Conservation (phyloP, 768 basidiomycete genomes). For the Hygrophorus russula region DNA sequence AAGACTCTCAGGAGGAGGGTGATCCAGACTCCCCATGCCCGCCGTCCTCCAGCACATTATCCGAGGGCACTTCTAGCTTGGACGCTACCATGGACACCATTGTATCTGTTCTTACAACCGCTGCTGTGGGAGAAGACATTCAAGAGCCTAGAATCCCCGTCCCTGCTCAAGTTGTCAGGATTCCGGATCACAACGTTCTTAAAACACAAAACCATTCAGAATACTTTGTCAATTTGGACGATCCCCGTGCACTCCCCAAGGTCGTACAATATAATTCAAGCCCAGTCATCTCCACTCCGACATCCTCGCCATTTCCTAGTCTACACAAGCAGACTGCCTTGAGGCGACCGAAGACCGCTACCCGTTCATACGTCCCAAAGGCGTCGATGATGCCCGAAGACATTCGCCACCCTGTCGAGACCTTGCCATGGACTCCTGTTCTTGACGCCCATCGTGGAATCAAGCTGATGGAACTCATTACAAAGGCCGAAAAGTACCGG, state of each 20-base stretch:
- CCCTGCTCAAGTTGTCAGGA: too few species aligned
- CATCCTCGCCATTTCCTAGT: constrained; percentile 5
- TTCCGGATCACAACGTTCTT: too few species aligned
- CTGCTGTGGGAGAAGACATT: too few species aligned
- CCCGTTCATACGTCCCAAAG: background rate
- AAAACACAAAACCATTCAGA: too few species aligned
- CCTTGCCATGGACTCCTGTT: constrained; percentile 33
- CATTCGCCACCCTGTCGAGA: too few species aligned
- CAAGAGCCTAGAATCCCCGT: too few species aligned
- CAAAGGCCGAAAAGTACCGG: constrained; percentile 44
- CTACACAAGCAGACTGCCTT: background rate
- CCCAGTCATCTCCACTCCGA: background rate
- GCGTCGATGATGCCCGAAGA: too few species aligned
- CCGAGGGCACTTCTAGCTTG: background rate
- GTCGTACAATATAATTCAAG: background rate
- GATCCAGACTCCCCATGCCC: background rate
- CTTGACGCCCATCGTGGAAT: constrained; percentile 58
- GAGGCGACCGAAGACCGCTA: background rate
- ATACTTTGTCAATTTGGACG: too few species aligned
- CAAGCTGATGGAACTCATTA: constrained; percentile 38
- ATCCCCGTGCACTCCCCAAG: background rate
- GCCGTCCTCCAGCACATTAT: background rate
- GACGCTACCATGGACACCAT: too few species aligned
- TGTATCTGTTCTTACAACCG: too few species aligned
- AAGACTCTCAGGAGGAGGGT: background rate